Percentiles rank a stretch among this genome's conserved stretches.
These are phyloP conservation scores for Venturia effusa DNA, from an alignment of 2,329 filamentous ascomycete genomes.

Conservation along the genomic window DNA sequence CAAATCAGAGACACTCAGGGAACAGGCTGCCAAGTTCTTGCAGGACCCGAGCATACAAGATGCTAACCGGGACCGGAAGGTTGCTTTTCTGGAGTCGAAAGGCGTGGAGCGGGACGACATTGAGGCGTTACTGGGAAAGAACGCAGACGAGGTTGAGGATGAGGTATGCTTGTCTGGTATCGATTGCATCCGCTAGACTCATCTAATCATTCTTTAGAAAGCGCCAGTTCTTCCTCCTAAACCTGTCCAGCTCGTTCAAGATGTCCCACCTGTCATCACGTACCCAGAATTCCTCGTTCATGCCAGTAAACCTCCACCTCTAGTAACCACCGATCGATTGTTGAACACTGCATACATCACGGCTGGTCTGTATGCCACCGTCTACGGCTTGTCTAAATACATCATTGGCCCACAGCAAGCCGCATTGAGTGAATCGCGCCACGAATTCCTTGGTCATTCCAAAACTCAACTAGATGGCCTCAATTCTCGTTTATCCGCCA, in stretches of 20 bases:
- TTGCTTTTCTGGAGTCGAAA: slow-evolving; percentile 66
- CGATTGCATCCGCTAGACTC: too few species aligned
- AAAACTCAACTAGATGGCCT: slow-evolving; percentile 41
- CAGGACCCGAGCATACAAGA: slow-evolving; percentile 61
- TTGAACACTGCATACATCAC: slow-evolving; percentile 46
- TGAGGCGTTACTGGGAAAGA: slow-evolving; percentile 46
- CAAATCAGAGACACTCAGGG: slow-evolving; percentile 18
- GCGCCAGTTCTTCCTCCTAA: slow-evolving; percentile 19
- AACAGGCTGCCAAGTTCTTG: slow-evolving; percentile 67
- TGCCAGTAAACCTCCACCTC: slow-evolving; percentile 46
- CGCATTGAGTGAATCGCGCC: slow-evolving; percentile 42
- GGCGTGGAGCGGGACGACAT: slow-evolving; percentile 60
- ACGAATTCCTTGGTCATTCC: slow-evolving; percentile 45
- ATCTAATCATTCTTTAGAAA: neutral
- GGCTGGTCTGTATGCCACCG: slow-evolving; percentile 41
- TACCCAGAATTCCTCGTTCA: slow-evolving; percentile 56
- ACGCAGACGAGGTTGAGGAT: slow-evolving; percentile 12
- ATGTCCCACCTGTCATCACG: slow-evolving; percentile 51
- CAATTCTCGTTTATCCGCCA: slow-evolving; percentile 45
- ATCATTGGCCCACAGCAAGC: slow-evolving; percentile 53
- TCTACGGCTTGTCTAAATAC: slow-evolving; percentile 63
- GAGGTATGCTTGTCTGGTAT: neutral
- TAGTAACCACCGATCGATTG: slow-evolving; percentile 46
- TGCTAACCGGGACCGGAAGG: slow-evolving; percentile 61
- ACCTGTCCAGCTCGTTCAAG: slow-evolving; percentile 16